Conservation (phyloP, 345 rosid species). For the Lepidium didymum region DNA sequence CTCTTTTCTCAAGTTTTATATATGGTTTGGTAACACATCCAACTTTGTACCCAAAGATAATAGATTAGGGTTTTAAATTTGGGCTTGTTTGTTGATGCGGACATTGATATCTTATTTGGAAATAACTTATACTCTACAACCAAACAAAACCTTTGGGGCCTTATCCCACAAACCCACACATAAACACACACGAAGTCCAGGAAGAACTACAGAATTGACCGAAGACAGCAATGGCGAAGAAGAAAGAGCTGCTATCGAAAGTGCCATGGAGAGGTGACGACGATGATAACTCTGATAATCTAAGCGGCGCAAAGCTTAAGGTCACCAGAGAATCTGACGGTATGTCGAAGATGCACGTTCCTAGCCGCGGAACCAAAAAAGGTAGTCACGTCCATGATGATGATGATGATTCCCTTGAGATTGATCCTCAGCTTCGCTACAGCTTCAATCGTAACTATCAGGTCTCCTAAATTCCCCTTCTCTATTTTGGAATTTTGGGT, state of each 20-base stretch:
- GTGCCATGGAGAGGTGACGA: slow-evolving; percentile 98
- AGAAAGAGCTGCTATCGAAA: slow-evolving; percentile 61
- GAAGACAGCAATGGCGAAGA: slow-evolving; percentile 28
- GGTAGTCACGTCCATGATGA: slow-evolving; percentile 18
- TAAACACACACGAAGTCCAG: not conserved
- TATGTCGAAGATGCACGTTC: slow-evolving; percentile 74
- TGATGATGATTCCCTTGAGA: slow-evolving; percentile 52
- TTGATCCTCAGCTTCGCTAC: slow-evolving; percentile 94
- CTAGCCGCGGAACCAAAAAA: slow-evolving; percentile 32
- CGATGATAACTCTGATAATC: slow-evolving; percentile 46
- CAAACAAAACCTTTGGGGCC: not conserved
- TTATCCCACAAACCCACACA: not conserved
- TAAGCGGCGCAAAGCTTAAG: slow-evolving; percentile 68
- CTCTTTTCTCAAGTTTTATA: too few relatives aligned
- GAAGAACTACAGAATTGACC: not conserved
- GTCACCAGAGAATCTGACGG: slow-evolving; percentile 69
- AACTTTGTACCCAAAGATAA: too few relatives aligned
- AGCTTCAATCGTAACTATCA: slow-evolving; percentile 89
- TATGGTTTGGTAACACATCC: too few relatives aligned
- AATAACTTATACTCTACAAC: not conserved
- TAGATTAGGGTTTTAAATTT: not conserved
- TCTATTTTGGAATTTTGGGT: not conserved
- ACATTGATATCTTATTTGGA: not conserved
- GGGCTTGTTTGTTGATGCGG: not conserved
- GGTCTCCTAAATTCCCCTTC: slow-evolving; percentile 27